phyloP scores from a whole-genome alignment of 2,329 filamentous ascomycete species.

The Aureobasidium melanogenum region DNA sequence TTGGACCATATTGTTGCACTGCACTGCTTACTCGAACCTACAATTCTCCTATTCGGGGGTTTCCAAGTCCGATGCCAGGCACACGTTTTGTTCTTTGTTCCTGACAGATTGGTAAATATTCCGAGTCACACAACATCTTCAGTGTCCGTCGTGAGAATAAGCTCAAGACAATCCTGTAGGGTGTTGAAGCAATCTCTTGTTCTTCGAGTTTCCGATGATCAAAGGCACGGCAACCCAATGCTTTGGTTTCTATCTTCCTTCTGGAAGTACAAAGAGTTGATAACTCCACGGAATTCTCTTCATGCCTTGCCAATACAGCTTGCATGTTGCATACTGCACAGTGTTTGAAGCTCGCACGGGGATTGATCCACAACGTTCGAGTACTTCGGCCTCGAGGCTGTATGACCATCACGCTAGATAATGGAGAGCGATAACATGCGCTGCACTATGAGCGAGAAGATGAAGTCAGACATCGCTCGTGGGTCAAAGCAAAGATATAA shows the following conservation, averaged over 20 bases:
- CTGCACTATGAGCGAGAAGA: not conserved
- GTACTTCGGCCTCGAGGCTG: not conserved
- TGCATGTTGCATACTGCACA: constrained; percentile 8
- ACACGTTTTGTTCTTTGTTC: not conserved
- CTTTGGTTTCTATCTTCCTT: not conserved
- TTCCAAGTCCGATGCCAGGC: not conserved
- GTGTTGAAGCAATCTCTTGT: not conserved
- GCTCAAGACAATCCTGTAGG: not conserved
- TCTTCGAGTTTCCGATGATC: not conserved
- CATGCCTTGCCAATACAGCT: constrained; percentile 1
- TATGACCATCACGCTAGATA: not conserved
- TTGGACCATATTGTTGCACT: not conserved
- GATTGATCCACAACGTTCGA: not conserved
- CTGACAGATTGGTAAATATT: not conserved
- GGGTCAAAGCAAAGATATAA: not conserved
- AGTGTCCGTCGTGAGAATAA: not conserved
- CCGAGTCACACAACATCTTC: not conserved
- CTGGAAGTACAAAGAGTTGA: not conserved
- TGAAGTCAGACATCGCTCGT: not conserved
- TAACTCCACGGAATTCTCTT: not conserved
- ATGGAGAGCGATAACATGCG: not conserved
- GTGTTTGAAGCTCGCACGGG: not conserved
- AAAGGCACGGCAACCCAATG: not conserved
- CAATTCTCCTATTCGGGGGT: not conserved
- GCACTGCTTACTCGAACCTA: not conserved